Conservation (phyloP, 179 eudicot genomes). For the Amaranthus tricolor region DNA sequence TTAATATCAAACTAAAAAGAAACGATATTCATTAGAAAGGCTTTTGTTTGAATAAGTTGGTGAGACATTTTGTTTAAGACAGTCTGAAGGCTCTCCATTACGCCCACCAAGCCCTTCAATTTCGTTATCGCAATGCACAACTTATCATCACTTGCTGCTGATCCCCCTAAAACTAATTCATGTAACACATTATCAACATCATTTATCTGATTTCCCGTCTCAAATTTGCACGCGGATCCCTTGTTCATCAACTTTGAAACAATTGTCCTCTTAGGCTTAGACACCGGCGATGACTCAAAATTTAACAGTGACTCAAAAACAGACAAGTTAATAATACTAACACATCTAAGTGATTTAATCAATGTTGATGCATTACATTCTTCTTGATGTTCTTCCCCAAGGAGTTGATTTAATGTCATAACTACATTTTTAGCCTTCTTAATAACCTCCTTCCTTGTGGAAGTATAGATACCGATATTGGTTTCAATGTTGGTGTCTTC, state of each 20-base stretch:
- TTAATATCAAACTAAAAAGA: not conserved
- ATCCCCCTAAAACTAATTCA: not conserved
- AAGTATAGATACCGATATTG: constrained; percentile 1
- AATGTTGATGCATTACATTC: constrained; percentile 8
- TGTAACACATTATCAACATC: constrained; percentile 5
- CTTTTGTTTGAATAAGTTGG: constrained; percentile 6
- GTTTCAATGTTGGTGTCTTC: no score
- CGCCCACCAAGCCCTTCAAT: constrained; percentile 14
- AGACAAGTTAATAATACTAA: constrained; percentile 20
- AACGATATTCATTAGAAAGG: constrained; percentile 9
- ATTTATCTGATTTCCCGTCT: constrained; percentile 2
- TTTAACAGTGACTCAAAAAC: constrained; percentile 23
- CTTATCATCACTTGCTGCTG: not conserved
- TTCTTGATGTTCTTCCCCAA: not conserved
- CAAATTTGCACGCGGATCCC: not conserved
- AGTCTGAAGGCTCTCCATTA: constrained; percentile 13
- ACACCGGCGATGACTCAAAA: constrained; percentile 31
- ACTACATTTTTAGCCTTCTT: not conserved
- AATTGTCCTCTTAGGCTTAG: constrained; percentile 19
- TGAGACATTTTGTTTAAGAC: constrained; percentile 14
- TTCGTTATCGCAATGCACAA: not conserved
- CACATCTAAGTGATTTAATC: constrained; percentile 31
- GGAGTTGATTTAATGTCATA: not conserved
- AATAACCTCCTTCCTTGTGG: constrained; percentile 12
- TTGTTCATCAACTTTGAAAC: constrained; percentile 18